These are phyloP conservation scores for Drechslera avenae DNA, from an alignment of 2,329 filamentous ascomycete genomes.

Conservation along the genomic window DNA sequence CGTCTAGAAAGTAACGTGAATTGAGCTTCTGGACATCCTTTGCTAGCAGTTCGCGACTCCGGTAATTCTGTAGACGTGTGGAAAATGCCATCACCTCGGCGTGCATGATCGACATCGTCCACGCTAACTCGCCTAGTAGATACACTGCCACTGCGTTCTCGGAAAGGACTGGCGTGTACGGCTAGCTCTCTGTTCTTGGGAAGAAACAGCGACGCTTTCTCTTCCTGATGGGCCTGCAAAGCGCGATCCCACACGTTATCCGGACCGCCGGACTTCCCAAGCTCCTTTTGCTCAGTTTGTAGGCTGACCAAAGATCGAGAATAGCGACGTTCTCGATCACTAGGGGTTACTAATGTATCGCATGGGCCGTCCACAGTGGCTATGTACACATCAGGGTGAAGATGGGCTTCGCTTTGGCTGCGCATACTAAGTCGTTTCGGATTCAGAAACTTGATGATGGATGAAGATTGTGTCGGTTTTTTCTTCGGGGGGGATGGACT, in stretches of 20 bases:
- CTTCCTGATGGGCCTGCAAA: constrained; percentile 44
- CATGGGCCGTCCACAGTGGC: constrained; percentile 26
- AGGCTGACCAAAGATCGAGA: constrained; percentile 41
- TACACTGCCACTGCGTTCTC: constrained; percentile 40
- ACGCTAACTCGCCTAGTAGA: constrained; percentile 13
- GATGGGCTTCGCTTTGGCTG: constrained; percentile 41
- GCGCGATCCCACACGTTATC: constrained; percentile 45
- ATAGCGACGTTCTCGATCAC: constrained; percentile 28
- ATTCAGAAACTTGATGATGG: constrained; percentile 40
- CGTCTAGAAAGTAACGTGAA: constrained; percentile 16
- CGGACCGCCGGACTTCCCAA: constrained; percentile 29
- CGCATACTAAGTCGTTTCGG: constrained; percentile 34
- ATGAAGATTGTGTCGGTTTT: constrained; percentile 29
- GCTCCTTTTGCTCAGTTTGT: constrained; percentile 33
- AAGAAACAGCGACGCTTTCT: constrained; percentile 43
- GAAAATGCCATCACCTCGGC: constrained; percentile 5
- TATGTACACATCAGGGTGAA: constrained; percentile 15
- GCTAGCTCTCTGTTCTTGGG: constrained; percentile 39
- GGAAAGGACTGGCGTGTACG: constrained; percentile 33
- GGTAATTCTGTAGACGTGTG: constrained; percentile 17
- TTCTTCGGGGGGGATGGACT: constrained; percentile 39
- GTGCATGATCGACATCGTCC: constrained; percentile 1
- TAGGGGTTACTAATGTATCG: constrained; percentile 19
- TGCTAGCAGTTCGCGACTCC: neutral
- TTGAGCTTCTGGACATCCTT: neutral